Percentiles rank a stretch among this genome's conserved stretches.
Evolutionary conservation across 2,329 filamentous ascomycete species (phyloP).

Genomic region (Penicillium crustosum): DNA sequence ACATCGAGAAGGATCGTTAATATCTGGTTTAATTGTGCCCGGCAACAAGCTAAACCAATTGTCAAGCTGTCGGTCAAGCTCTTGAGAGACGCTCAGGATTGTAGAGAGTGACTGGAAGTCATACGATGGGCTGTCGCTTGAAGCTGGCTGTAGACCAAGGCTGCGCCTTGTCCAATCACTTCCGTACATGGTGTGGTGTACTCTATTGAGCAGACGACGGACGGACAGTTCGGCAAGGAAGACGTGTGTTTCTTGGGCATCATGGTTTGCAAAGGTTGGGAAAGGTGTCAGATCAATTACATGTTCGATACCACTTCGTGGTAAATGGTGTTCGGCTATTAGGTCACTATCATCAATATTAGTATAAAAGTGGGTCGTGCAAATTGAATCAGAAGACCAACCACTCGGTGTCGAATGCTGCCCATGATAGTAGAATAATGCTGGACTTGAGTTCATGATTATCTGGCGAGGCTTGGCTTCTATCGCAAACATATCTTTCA

Average conservation of each 20-base stretch:
- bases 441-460: constrained; percentile 4
- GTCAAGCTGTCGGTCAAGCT: constrained; percentile 2
- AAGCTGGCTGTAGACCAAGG: constrained; percentile 5
- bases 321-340: constrained; percentile 7
- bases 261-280: neutral
- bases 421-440: constrained; percentile 6
- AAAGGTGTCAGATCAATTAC: constrained; percentile 9
- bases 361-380: neutral
- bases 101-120: constrained; percentile 8
- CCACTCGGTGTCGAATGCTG: constrained; percentile 8
- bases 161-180: constrained; percentile 8
- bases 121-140: constrained; percentile 7
- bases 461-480: constrained; percentile 7
- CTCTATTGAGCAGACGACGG: constrained; percentile 4
- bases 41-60: constrained; percentile 4
- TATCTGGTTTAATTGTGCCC: constrained; percentile 3
- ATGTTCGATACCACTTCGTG: constrained; percentile 9
- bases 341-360: neutral
- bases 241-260: constrained; percentile 5
- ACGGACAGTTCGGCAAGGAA: constrained; percentile 7
- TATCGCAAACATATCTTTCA: neutral
- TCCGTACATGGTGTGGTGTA: constrained; percentile 8
- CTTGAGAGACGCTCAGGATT: constrained; percentile 6
- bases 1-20: constrained; percentile 2
- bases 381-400: neutral